These are phyloP conservation scores for Platanthera zijinensis DNA, from an alignment of 106 monocot species.

Conservation along the genomic window DNA sequence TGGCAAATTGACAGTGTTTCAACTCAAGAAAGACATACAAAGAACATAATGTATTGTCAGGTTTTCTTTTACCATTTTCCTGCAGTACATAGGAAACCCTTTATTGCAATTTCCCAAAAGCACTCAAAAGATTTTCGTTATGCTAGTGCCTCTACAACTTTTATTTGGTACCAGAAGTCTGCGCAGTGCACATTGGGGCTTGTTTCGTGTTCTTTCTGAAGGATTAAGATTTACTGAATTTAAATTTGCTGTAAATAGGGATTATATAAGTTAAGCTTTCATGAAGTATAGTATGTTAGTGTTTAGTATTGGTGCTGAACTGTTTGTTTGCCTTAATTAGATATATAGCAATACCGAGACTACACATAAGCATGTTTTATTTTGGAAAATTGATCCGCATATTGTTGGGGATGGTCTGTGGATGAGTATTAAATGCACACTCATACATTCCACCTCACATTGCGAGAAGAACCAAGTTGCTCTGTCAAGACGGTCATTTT, in stretches of 20 bases:
- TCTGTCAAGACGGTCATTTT: too few species aligned
- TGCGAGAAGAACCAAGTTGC: too few species aligned
- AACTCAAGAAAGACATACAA: too few species aligned
- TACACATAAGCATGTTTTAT: background rate
- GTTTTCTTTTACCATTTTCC: too few species aligned
- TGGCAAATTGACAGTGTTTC: too few species aligned
- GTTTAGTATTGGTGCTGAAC: background rate
- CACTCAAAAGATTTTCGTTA: background rate
- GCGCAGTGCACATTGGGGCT: background rate
- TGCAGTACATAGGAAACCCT: too few species aligned
- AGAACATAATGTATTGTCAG: too few species aligned
- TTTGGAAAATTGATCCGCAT: background rate
- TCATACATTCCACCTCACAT: too few species aligned
- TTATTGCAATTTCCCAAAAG: background rate
- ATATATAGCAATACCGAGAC: background rate
- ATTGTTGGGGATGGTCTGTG: too few species aligned
- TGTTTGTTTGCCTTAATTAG: background rate
- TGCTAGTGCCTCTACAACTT: background rate
- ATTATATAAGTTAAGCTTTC: background rate
- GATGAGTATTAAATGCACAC: too few species aligned
- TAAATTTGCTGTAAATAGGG: background rate
- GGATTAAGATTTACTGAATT: background rate
- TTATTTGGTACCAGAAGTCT: background rate
- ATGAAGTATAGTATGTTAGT: background rate
- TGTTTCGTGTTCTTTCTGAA: background rate